phyloP scores from a whole-genome alignment of 805 yeast genomes.

The Metschnikowia gruessii region DNA sequence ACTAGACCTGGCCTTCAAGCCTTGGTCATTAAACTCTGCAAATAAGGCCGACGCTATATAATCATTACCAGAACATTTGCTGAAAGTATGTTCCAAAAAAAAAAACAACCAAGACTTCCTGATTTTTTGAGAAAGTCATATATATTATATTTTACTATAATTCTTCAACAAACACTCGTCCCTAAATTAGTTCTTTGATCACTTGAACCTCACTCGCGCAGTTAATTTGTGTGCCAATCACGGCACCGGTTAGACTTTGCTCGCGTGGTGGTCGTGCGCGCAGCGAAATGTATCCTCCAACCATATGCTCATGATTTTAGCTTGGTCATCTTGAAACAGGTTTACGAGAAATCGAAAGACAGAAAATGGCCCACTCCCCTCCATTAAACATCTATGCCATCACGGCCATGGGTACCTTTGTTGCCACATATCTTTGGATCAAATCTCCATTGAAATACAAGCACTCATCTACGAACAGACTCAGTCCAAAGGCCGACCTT shows the following conservation, averaged over 20 bases:
- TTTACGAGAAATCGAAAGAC: background rate
- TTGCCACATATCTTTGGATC: constrained; percentile 33
- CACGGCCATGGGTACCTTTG: constrained; percentile 43
- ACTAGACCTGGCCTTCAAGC: background rate
- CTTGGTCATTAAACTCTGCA: too few species aligned
- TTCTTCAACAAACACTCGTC: too few species aligned
- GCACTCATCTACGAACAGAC: constrained; percentile 41
- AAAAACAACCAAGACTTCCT: background rate
- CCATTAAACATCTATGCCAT: constrained; percentile 39
- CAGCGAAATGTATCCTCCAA: constrained; percentile 14
- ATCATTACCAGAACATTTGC: too few species aligned
- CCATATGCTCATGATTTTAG: constrained; percentile 12
- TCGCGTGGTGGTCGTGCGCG: constrained; percentile 15
- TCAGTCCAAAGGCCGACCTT: constrained; percentile 46
- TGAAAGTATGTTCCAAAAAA: background rate
- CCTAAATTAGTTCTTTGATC: too few species aligned
- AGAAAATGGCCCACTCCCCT: constrained; percentile 35
- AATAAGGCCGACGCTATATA: too few species aligned
- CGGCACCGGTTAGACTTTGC: background rate
- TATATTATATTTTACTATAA: too few species aligned
- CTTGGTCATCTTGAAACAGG: background rate
- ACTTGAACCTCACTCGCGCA: background rate
- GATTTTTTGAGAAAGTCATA: background rate
- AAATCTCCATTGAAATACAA: constrained; percentile 44
- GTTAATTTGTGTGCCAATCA: background rate